Conservation (phyloP, 1,284 basidiomycete species). For the Ganoderma meredithae region DNA sequence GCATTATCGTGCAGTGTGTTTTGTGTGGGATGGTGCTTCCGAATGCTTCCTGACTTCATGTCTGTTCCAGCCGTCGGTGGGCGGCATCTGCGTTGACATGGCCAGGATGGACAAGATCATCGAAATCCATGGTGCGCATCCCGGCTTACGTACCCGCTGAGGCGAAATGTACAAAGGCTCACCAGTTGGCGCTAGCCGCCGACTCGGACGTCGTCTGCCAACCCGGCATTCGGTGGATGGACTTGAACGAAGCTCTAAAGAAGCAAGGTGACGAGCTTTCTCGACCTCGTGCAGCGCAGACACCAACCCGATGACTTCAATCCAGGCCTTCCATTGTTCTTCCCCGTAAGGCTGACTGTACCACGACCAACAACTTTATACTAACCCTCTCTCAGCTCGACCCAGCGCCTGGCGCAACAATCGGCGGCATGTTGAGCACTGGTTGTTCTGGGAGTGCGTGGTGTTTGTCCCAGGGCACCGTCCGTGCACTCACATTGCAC, state of each 20-base stretch:
- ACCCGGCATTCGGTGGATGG: constrained; percentile 88
- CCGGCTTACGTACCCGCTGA: neutral
- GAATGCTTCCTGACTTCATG: neutral
- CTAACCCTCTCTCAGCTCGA: constrained; percentile 64
- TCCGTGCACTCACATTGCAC: neutral
- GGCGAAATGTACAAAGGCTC: neutral
- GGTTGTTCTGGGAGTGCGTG: constrained; percentile 80
- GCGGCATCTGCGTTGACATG: constrained; percentile 69
- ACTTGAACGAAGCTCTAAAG: constrained; percentile 80
- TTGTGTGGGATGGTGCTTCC: neutral
- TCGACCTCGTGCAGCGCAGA: no score
- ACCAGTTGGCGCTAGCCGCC: constrained; percentile 55
- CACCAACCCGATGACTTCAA: no score
- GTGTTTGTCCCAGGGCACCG: neutral
- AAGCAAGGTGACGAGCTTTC: constrained; percentile 52
- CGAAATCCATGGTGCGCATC: constrained; percentile 69
- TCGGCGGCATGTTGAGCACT: constrained; percentile 93
- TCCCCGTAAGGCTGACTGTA: constrained; percentile 68
- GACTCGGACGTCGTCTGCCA: constrained; percentile 88
- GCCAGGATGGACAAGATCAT: constrained; percentile 87
- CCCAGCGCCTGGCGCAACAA: constrained; percentile 81
- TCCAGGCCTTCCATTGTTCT: constrained; percentile 85
- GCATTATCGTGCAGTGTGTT: constrained; percentile 65
- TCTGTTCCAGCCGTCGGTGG: constrained; percentile 34
- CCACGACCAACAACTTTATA: neutral